A percentile compares a stretch with the other conserved stretches of the same genome.
phyloP scores from a whole-genome alignment of 192 early-diverging fungal genomes.

The Coemansia sp. region DNA sequence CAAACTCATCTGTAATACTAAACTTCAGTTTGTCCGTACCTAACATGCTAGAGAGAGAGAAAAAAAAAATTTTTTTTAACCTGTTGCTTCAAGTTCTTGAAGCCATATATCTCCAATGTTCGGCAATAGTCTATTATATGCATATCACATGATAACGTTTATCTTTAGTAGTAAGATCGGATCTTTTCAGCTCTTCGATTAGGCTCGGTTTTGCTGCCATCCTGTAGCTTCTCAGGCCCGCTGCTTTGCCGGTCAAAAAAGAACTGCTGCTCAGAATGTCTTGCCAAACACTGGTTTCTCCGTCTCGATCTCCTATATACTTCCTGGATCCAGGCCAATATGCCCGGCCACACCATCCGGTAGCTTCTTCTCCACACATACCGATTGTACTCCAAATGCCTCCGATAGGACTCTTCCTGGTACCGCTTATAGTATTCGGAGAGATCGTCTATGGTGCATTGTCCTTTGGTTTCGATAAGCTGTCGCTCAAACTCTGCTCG shows the following conservation, averaged over 20 bases:
- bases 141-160: constrained; percentile 9
- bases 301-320: constrained; percentile 17
- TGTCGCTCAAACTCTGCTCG: constrained; percentile 35
- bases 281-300: constrained; percentile 13
- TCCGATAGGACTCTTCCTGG: constrained; percentile 37
- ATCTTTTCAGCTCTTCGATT: constrained; percentile 49
- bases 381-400: constrained; percentile 45
- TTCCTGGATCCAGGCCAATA: constrained; percentile 33
- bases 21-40: constrained; percentile 10
- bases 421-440: constrained; percentile 42
- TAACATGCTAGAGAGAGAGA: no score
- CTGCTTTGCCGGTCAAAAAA: constrained; percentile 15
- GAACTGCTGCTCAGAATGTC: constrained; percentile 23
- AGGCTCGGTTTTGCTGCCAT: constrained; percentile 2
- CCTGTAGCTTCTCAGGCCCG: neutral
- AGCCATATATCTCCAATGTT: constrained; percentile 8
- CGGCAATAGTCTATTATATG: neutral
- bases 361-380: constrained; percentile 39
- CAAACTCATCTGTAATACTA: constrained; percentile 29
- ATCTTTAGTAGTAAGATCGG: constrained; percentile 37
- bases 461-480: constrained; percentile 2
- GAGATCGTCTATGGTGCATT: constrained; percentile 42
- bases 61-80: no score
- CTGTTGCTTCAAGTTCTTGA: no score
- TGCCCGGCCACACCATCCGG: constrained; percentile 36